Evolutionary conservation across 441 rosid species (phyloP).

Genomic region (Populus trichocarpa): DNA sequence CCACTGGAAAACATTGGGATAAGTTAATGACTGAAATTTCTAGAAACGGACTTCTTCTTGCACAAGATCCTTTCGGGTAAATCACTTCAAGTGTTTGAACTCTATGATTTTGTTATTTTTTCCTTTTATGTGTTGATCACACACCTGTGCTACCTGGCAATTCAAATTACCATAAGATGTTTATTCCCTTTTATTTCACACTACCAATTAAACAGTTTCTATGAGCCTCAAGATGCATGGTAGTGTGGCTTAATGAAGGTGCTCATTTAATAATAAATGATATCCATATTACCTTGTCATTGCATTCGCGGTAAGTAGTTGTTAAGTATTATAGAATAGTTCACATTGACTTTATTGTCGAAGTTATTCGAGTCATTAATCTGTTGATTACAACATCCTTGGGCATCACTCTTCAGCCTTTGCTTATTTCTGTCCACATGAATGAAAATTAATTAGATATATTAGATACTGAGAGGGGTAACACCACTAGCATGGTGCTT

Average conservation of each 20-base stretch:
- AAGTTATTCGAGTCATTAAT: neutral
- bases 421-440: neutral
- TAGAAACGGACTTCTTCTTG: slow-evolving; percentile 52
- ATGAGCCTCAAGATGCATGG: neutral
- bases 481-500: neutral
- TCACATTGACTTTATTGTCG: neutral
- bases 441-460: neutral
- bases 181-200: neutral
- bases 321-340: neutral
- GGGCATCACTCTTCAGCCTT: slow-evolving; percentile 1
- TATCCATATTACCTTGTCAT: neutral
- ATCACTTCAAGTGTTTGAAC: neutral
- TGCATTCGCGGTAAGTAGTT: neutral
- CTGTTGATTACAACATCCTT: neutral
- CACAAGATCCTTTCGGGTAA: slow-evolving; percentile 89
- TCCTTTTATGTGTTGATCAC: neutral
- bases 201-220: neutral
- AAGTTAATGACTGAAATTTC: slow-evolving; percentile 52
- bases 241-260: neutral
- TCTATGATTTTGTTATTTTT: neutral
- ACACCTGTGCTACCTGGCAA: neutral
- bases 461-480: neutral
- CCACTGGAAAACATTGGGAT: slow-evolving; percentile 46
- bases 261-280: neutral
- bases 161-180: neutral